phyloP scores from a whole-genome alignment of 1,284 basidiomycete genomes.

The Neolentinus lepideus region DNA sequence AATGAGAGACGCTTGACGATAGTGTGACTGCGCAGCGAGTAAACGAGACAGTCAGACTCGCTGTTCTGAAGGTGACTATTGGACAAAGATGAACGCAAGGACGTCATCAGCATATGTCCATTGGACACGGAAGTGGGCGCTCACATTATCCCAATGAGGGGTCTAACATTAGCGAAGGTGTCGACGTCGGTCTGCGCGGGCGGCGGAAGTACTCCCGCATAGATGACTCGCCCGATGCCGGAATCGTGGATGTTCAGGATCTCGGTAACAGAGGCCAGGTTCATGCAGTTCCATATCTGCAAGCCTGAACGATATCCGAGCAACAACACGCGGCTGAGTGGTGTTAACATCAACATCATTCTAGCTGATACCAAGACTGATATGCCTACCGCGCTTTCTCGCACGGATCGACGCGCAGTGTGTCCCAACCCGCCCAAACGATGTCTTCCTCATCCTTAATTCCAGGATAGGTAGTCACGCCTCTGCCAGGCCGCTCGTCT shows the following conservation, averaged over 20 bases:
- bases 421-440: constrained; percentile 26
- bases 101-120: too few species aligned
- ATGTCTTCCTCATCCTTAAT: constrained; percentile 21
- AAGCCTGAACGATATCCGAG: constrained; percentile 52
- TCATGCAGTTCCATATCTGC: constrained; percentile 65
- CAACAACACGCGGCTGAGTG: constrained; percentile 44
- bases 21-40: constrained; percentile 52
- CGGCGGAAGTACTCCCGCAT: constrained; percentile 37
- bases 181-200: constrained; percentile 20
- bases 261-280: constrained; percentile 49
- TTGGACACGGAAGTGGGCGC: too few species aligned
- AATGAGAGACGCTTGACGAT: constrained; percentile 43
- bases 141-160: constrained; percentile 53
- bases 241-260: constrained; percentile 36
- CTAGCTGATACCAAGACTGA: constrained; percentile 15
- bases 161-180: constrained; percentile 27
- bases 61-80: constrained; percentile 12
- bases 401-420: constrained; percentile 11
- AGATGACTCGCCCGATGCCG: constrained; percentile 32
- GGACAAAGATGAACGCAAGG: constrained; percentile 3
- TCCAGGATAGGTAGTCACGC: constrained; percentile 20
- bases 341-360: constrained; percentile 8
- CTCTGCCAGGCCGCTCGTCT: constrained; percentile 5
- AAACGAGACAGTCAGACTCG: constrained; percentile 33
- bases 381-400: constrained; percentile 21